Evolutionary conservation across 495 filamentous ascomycete genomes (phyloP).

Genomic region (Penicillium cinerascens): DNA sequence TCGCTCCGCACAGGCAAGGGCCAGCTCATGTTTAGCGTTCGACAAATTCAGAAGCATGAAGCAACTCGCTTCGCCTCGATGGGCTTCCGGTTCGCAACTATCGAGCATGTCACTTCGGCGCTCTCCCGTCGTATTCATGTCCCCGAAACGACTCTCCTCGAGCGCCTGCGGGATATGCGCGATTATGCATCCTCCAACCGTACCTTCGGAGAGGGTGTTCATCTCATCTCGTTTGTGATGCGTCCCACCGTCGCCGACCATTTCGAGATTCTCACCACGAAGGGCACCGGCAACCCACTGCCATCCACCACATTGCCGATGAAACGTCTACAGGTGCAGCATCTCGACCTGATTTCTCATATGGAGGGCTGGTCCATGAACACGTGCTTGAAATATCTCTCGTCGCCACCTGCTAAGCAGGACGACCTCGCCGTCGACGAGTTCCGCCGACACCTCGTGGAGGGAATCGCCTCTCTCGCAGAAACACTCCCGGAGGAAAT

Average conservation of each 20-base stretch:
- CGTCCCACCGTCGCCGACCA: slow-evolving; percentile 62
- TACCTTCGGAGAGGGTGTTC: slow-evolving; percentile 62
- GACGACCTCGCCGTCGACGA: slow-evolving; percentile 30
- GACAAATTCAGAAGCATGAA: slow-evolving; percentile 55
- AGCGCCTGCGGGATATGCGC: slow-evolving; percentile 58
- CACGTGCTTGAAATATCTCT: slow-evolving; percentile 47
- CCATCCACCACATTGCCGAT: slow-evolving; percentile 61
- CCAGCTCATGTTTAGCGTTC: slow-evolving; percentile 78
- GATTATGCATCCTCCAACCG: slow-evolving; percentile 50
- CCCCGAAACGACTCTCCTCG: slow-evolving; percentile 47
- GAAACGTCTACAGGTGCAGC: slow-evolving; percentile 53
- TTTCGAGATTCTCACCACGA: slow-evolving; percentile 72
- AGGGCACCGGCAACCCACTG: slow-evolving; percentile 59
- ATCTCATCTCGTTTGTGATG: slow-evolving; percentile 72
- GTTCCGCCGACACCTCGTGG: slow-evolving; percentile 41
- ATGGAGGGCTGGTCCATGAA: slow-evolving; percentile 58
- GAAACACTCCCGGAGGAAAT: slow-evolving; percentile 43
- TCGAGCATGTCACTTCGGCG: slow-evolving; percentile 62
- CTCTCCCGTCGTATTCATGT: slow-evolving; percentile 73
- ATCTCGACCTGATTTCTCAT: slow-evolving; percentile 53
- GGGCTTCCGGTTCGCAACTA: slow-evolving; percentile 74
- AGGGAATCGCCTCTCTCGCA: slow-evolving; percentile 40
- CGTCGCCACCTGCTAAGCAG: slow-evolving; percentile 27
- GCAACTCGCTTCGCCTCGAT: slow-evolving; percentile 58
- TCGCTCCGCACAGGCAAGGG: slow-evolving; percentile 55